Evolutionary conservation across 352 stramenopile species (phyloP), one percentile per base, ranked within the genome.

Genomic region (Phytopythium cucurbitacearum): DNA sequence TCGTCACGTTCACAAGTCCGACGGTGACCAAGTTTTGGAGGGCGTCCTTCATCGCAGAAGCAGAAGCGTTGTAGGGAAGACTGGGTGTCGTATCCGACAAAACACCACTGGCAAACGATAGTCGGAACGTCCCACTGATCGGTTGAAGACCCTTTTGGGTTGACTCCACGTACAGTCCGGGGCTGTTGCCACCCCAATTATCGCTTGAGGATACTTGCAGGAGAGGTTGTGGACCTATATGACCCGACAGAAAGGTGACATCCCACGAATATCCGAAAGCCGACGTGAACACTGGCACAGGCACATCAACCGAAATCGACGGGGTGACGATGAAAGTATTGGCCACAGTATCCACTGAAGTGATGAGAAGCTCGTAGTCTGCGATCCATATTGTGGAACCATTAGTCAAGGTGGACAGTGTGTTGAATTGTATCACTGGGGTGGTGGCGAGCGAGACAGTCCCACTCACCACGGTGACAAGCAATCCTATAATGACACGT

Each of bases 151-250:
- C 96, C 48, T 91, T 75, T 40, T 90, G 78, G 9, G 96, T 57
- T 1, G 75, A 79, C 6, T 82, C 61, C 10, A 96, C 71, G 41
- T 81, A 67, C 44, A 98, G 90, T 2, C 90, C 79, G 1, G 94
- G 81, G 59, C 97, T 98, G n/a, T 89, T 93, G 4, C 96, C 95
- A 0, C 85, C 69, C 96, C 95, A 98, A 10, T 85, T 97, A 48
- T 98, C 88, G 33, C 90, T 94, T 10, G 88, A 65, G 7, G 44
- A 73, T 15, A 91, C 85, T 53, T 87, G 62, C n/a, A 99, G 72
- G 5, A 95, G 53, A 3, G 91, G 80, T 53, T 98, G 89, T 9
- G 96, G 68, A 0, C 86, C 86, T 3, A 95, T 71, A 51, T 95
- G 81, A 5, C 85, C 85, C 3, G 67, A 67, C 5, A 71, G 52